A percentile compares a stretch with the other conserved stretches of the same genome.
Conservation (phyloP, 768 basidiomycete species). For the Lactarius evosmus region DNA sequence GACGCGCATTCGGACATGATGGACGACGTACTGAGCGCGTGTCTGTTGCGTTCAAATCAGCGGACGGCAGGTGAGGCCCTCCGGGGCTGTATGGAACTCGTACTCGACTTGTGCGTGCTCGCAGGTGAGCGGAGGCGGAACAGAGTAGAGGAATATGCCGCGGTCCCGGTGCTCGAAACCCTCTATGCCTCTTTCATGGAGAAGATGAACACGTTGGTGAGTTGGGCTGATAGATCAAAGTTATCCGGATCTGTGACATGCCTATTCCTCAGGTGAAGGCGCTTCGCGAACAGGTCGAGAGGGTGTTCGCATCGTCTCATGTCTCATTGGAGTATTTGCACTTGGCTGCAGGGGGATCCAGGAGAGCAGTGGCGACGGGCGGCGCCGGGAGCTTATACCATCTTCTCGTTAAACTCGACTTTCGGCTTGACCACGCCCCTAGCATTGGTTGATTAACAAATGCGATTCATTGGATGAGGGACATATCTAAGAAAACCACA, state of each 20-base stretch:
- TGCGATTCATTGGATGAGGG: conserved; percentile 1
- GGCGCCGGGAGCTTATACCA: conserved; percentile 26
- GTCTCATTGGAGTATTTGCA: conserved; percentile 26
- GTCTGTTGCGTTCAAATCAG: conserved; percentile 68
- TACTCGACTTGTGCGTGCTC: conserved; percentile 65
- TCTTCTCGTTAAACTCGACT: conserved; percentile 27
- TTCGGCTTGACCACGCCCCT: conserved; percentile 5
- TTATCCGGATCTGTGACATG: conserved; percentile 1
- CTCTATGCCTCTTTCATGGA: conserved; percentile 51
- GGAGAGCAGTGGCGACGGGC: conserved; percentile 18
- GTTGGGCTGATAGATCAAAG: conserved; percentile 31
- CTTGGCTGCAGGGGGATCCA: conserved; percentile 18
- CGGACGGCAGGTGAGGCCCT: conserved; percentile 62
- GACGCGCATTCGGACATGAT: conserved; percentile 63
- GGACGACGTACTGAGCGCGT: conserved; percentile 74
- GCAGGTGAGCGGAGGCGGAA: conserved; percentile 57
- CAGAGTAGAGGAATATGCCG: conserved; percentile 60
- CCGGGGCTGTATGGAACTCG: conserved; percentile 56
- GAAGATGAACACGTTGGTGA: conserved; percentile 57
- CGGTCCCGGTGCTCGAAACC: conserved; percentile 52
- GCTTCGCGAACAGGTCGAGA: conserved; percentile 56
- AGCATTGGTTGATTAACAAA: conserved; percentile 4
- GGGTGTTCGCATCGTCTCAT: conserved; percentile 32
- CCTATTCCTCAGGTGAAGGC: conserved; percentile 47
- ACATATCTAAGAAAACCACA: conserved; percentile 18